phyloP scores from a whole-genome alignment of 2,329 filamentous ascomycete species.

The Nannizziopsis arthrosporioides region DNA sequence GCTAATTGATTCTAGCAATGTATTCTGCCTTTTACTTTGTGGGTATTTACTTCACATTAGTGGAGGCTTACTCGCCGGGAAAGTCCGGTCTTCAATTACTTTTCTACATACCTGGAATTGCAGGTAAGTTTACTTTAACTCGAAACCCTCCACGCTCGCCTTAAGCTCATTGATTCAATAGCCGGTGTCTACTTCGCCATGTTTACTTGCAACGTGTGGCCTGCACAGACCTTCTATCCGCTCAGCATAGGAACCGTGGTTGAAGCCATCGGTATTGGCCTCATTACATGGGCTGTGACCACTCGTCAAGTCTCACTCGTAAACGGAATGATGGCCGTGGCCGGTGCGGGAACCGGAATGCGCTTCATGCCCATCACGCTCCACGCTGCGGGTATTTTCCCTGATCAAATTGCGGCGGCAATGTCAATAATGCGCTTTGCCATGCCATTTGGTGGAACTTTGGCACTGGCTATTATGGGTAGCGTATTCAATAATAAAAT shows the following conservation, averaged over 20 bases:
- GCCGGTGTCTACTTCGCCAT: conserved; percentile 48
- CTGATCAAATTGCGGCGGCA: conserved; percentile 45
- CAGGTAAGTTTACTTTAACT: conserved; percentile 30
- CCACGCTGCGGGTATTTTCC: conserved; percentile 53
- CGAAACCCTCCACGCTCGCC: neutral
- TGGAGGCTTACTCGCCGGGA: conserved; percentile 42
- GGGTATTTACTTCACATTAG: conserved; percentile 55
- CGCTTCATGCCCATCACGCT: conserved; percentile 54
- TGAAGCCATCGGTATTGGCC: conserved; percentile 47
- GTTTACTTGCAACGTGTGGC: conserved; percentile 49
- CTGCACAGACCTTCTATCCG: conserved; percentile 49
- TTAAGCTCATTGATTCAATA: conserved; percentile 14
- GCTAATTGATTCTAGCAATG: conserved; percentile 44
- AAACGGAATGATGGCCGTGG: conserved; percentile 55
- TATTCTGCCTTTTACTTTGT: conserved; percentile 56
- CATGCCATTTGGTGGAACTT: conserved; percentile 51
- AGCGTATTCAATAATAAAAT: conserved; percentile 55
- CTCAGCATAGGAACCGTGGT: conserved; percentile 46
- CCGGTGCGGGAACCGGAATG: conserved; percentile 51
- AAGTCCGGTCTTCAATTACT: conserved; percentile 48
- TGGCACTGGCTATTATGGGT: conserved; percentile 56
- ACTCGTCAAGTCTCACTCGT: conserved; percentile 40
- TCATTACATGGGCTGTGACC: conserved; percentile 48
- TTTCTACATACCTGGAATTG: conserved; percentile 54
- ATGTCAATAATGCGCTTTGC: conserved; percentile 50